These are phyloP conservation scores for Aeminium ludgeri DNA, from an alignment of 495 filamentous ascomycete genomes.

Conservation along the genomic window DNA sequence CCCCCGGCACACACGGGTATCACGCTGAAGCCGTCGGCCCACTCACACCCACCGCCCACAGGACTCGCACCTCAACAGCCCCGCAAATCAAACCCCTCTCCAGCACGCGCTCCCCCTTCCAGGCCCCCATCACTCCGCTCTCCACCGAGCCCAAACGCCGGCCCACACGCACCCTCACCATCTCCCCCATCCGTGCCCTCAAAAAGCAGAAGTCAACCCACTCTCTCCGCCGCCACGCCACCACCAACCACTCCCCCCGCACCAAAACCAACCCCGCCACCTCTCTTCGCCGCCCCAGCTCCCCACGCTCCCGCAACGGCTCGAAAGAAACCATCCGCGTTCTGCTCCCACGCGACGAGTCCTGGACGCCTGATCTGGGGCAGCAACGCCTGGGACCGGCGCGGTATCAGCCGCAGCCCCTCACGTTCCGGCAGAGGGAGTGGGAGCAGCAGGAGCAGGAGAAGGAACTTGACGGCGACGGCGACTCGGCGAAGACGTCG, in stretches of 20 bases:
- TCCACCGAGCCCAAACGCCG: conserved; percentile 8
- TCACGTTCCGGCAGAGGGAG: neutral
- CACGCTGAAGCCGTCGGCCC: conserved; percentile 7
- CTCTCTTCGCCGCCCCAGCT: conserved; percentile 1
- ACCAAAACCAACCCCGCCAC: conserved; percentile 6
- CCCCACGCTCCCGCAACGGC: conserved; percentile 10
- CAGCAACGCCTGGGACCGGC: conserved; percentile 3
- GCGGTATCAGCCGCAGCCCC: conserved; percentile 1
- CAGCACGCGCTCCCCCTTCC: conserved; percentile 10
- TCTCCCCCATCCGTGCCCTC: conserved; percentile 9
- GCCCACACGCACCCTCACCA: conserved; percentile 9
- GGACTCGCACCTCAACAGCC: neutral
- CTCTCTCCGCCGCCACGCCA: conserved; percentile 14
- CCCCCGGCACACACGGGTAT: conserved; percentile 4
- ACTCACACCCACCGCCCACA: neutral
- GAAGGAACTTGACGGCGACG: neutral
- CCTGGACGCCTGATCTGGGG: conserved; percentile 9
- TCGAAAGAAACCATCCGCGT: conserved; percentile 25
- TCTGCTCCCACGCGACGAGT: conserved; percentile 20
- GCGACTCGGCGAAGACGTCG: neutral
- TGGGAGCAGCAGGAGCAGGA: neutral
- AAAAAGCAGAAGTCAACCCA: conserved; percentile 15
- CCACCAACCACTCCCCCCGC: conserved; percentile 5
- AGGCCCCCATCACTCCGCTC: conserved; percentile 3
- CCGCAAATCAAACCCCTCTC: conserved; percentile 8